Base-by-base conservation (phyloP, 1,284 basidiomycete species). In the Trametes polyzona region DNA sequence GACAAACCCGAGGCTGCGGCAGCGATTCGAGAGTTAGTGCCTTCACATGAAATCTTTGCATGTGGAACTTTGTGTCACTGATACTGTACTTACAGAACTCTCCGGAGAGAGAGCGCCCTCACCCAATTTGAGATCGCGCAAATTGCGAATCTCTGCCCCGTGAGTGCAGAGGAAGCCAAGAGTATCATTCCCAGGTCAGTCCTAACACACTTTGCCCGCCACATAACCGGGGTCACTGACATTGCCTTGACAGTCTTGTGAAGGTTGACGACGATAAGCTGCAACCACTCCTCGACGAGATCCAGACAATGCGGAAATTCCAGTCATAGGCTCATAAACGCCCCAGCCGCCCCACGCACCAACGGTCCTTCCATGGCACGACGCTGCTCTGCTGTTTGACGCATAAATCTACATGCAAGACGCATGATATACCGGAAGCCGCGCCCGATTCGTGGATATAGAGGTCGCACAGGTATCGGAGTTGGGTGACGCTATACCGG, bases 121-220 rank as follows among this genome's bases (percentile, higher is more conserved):
- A 92, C 92, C 0, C 92, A 92, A 65, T 96, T 96, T 67, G 95
- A 97, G 76, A 92, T 92, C 19, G 94, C 93, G 1, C 94, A 96
- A 68, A 89, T 97, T 42, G 93, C 93, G 21, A 96, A 96, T 67
- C 73, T 97, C 53, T 93, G 92, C 68, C 93, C 95, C 14, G 91
- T 87, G 37, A 87, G 89, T 61, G 84, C 92, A 3, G 95, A 96
- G 63, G 95, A 96, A 72, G 90, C 95, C 16, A 96, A 95, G 76
- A 94, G 92, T 66, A 82, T 95, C 52, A 81, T 97, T 49, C 94
- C 95, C 4, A 96, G 93, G 92, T 88, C 55, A 42, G 75, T 61
- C n/a, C n/a, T n/a, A n/a, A n/a, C n/a, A n/a, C 23, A 16, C 48
- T 47, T 37, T 26, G 17, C 23, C 23, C 4, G 14, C 33, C 14